Conservation (phyloP, 768 basidiomycete genomes). For the Mycena leptocephala region DNA sequence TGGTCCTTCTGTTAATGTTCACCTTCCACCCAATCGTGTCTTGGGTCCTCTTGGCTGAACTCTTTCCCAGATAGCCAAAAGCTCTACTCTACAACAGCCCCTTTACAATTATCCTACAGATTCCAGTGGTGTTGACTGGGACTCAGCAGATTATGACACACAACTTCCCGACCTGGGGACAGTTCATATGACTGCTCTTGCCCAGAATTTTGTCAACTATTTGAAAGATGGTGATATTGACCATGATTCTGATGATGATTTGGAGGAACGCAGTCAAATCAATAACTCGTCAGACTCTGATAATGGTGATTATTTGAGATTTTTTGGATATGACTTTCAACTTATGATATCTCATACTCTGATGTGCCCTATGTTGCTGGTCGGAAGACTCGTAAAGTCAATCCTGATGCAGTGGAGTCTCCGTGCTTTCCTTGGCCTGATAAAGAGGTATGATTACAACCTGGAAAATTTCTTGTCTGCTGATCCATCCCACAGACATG, state of each 20-base stretch:
- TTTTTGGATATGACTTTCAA: neutral
- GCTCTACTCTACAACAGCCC: neutral
- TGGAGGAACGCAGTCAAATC: conserved; percentile 4
- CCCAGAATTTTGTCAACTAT: neutral
- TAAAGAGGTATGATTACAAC: neutral
- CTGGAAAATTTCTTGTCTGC: neutral
- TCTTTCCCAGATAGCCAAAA: neutral
- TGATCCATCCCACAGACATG: conserved; percentile 5
- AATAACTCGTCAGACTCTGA: neutral
- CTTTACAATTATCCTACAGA: neutral
- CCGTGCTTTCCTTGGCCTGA: conserved; percentile 21
- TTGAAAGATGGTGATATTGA: neutral
- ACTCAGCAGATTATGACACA: neutral
- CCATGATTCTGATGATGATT: conserved; percentile 2
- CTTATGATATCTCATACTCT: neutral
- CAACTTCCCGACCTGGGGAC: neutral
- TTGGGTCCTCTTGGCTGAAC: neutral
- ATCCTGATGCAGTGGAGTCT: neutral
- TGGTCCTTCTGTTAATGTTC: neutral
- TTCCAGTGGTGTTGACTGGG: neutral
- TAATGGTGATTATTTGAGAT: neutral
- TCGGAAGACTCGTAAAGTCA: neutral
- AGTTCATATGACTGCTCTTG: neutral
- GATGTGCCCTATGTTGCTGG: neutral
- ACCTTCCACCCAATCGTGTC: neutral